Conservation (phyloP, 2,329 filamentous ascomycete genomes). For the Curvularia spicifera region DNA sequence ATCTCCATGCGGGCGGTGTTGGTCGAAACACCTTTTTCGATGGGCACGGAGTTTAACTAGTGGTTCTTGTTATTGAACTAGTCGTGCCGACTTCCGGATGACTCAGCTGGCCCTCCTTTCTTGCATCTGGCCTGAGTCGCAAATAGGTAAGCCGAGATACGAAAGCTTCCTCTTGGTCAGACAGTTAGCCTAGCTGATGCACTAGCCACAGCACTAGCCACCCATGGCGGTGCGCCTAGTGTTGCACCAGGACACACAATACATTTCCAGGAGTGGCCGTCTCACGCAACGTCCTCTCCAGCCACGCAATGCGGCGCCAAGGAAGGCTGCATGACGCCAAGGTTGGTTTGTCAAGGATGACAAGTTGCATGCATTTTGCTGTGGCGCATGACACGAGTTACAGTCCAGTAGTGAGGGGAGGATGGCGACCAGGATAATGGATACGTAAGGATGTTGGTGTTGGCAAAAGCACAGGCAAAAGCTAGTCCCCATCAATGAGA, state of each 20-base stretch:
- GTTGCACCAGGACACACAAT: not conserved
- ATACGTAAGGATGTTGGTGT: conserved; percentile 1
- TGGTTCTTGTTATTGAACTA: conserved; percentile 5
- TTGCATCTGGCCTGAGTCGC: not conserved
- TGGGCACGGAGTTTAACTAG: conserved; percentile 5
- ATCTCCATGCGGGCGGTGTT: conserved; percentile 10
- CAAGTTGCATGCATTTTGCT: conserved; percentile 8
- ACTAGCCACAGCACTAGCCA: conserved; percentile 20
- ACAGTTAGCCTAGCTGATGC: not conserved
- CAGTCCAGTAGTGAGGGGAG: conserved; percentile 1
- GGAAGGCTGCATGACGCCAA: conserved; percentile 12
- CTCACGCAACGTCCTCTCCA: not conserved
- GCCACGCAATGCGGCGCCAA: not conserved
- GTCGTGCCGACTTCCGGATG: conserved; percentile 16
- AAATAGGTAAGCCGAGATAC: not conserved
- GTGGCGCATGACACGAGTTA: conserved; percentile 19
- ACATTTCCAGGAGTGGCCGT: conserved; percentile 6
- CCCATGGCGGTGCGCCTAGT: conserved; percentile 9
- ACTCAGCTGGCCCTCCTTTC: conserved; percentile 4
- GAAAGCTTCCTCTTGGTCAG: not conserved
- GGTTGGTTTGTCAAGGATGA: not conserved
- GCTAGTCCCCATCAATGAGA: not conserved
- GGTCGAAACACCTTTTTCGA: conserved; percentile 5
- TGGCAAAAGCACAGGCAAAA: conserved; percentile 1
- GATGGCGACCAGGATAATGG: not conserved